Conservation (phyloP, 805 yeast species). For the Tetrapisispora pingtungensis region DNA sequence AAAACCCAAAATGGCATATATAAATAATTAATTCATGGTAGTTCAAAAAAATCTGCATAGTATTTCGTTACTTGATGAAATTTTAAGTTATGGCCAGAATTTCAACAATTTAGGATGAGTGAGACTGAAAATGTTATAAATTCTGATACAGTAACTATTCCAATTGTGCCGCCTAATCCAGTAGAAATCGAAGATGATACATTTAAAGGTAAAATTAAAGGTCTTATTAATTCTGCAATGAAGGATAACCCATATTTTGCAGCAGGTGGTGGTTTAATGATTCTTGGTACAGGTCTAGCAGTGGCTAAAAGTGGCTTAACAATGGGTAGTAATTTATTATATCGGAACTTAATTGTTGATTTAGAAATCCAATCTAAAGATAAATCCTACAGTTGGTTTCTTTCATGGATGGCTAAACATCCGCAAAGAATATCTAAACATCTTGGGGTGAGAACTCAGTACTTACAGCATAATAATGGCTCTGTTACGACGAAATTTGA, state of each 20-base stretch:
- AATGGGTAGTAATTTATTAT: conserved; percentile 54
- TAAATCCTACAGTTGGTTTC: conserved; percentile 87
- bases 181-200: conserved; percentile 10
- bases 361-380: conserved; percentile 89
- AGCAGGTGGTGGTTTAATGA: conserved; percentile 97
- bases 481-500: conserved; percentile 78
- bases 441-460: conserved; percentile 80
- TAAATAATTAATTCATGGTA: too few relatives aligned
- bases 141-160: not conserved
- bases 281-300: conserved; percentile 83
- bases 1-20: too few relatives aligned
- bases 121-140: not conserved
- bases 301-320: conserved; percentile 59
- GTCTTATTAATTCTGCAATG: conserved; percentile 43
- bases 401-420: conserved; percentile 89
- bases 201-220: conserved; percentile 24
- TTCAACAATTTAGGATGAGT: too few relatives aligned
- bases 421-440: conserved; percentile 72
- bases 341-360: conserved; percentile 80
- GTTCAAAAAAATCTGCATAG: too few relatives aligned
- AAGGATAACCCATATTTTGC: conserved; percentile 88
- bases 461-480: conserved; percentile 85
- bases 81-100: too few relatives aligned
- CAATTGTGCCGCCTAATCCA: not conserved
- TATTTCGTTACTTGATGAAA: too few relatives aligned